A percentile compares a stretch with the other conserved stretches of the same genome.
phyloP scores from a whole-genome alignment of 495 filamentous ascomycete genomes.

The Parachaetomium inaequale region DNA sequence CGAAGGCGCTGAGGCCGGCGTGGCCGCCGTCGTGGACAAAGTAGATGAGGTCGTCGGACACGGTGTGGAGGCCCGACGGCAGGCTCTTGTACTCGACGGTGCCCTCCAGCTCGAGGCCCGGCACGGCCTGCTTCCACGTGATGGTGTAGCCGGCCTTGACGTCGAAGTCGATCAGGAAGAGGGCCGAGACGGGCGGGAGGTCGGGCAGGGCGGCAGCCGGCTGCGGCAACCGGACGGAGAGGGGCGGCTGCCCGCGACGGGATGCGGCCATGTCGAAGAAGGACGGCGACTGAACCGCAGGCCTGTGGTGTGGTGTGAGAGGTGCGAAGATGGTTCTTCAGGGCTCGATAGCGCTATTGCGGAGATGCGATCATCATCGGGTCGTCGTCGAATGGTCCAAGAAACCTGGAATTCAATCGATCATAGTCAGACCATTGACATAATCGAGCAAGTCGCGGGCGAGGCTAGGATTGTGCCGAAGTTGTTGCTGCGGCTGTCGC shows the following conservation, averaged over 20 bases:
- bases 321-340: neutral
- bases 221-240: slow-evolving; percentile 45
- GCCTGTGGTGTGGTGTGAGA: neutral
- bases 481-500: neutral
- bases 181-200: slow-evolving; percentile 70
- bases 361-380: neutral
- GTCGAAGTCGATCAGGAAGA: slow-evolving; percentile 84
- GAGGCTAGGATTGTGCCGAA: neutral
- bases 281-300: neutral
- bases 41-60: slow-evolving; percentile 85
- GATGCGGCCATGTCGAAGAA: slow-evolving; percentile 45
- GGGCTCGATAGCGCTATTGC: neutral
- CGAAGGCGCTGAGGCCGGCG: slow-evolving; percentile 89
- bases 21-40: slow-evolving; percentile 77
- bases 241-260: slow-evolving; percentile 49
- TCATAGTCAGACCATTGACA: neutral
- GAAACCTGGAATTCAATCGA: neutral
- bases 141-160: slow-evolving; percentile 83
- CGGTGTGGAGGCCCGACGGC: slow-evolving; percentile 87
- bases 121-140: slow-evolving; percentile 72
- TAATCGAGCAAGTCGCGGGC: too few relatives aligned
- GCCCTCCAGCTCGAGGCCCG: slow-evolving; percentile 77
- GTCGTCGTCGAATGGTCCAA: neutral
- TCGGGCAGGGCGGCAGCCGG: slow-evolving; percentile 42
- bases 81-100: slow-evolving; percentile 91